These are phyloP conservation scores for Fusarium drepaniforme DNA, from an alignment of 2,329 filamentous ascomycete genomes.

Conservation along the genomic window DNA sequence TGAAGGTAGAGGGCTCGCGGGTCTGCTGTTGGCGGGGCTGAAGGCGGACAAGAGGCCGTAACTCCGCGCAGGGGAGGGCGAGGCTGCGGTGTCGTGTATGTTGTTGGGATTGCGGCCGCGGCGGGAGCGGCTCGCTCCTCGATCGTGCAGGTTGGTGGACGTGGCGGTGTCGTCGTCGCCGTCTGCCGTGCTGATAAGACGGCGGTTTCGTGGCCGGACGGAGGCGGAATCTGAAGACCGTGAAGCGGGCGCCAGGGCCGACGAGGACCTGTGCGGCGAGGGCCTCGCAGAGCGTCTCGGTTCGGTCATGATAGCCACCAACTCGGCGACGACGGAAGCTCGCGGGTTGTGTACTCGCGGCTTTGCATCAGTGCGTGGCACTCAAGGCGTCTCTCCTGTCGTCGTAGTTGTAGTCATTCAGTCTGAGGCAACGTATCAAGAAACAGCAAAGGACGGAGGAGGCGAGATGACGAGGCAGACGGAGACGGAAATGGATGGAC, in stretches of 20 bases:
- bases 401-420: constrained; percentile 38
- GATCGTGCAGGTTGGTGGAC: constrained; percentile 20
- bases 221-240: constrained; percentile 55
- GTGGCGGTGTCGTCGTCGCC: constrained; percentile 39
- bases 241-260: constrained; percentile 57
- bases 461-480: constrained; percentile 34
- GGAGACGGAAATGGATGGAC: constrained; percentile 19
- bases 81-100: constrained; percentile 23
- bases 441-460: constrained; percentile 28
- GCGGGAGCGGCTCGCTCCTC: constrained; percentile 31
- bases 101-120: constrained; percentile 36
- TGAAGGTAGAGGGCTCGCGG: constrained; percentile 62
- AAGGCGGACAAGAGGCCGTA: constrained; percentile 47
- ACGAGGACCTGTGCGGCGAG: constrained; percentile 59
- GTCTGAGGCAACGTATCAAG: constrained; percentile 2
- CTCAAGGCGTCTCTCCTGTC: constrained; percentile 26
- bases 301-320: constrained; percentile 53
- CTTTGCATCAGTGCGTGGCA: constrained; percentile 51
- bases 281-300: constrained; percentile 45
- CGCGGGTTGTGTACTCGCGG: constrained; percentile 40
- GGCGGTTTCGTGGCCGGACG: constrained; percentile 65
- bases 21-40: constrained; percentile 56
- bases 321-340: constrained; percentile 49
- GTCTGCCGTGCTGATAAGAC: constrained; percentile 51
- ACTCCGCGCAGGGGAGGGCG: constrained; percentile 50